A percentile compares a stretch with the other conserved stretches of the same genome.
These are phyloP conservation scores for Sungouiella thailandica DNA, from an alignment of 805 yeast genomes.

Conservation along the genomic window DNA sequence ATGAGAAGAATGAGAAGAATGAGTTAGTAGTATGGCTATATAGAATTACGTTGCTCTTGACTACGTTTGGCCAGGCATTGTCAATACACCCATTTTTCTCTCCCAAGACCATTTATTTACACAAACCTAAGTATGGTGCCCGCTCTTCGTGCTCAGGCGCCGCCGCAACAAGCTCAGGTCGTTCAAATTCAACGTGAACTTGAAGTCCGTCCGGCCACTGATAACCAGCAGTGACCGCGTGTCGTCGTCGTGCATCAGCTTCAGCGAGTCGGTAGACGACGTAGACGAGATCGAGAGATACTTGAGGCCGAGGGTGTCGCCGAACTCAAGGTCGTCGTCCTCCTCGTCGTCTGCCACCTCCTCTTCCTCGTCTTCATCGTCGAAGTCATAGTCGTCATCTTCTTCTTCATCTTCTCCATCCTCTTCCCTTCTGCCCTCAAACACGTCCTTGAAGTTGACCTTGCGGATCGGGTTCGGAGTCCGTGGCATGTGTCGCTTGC, in stretches of 20 bases:
- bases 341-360: constrained; percentile 13
- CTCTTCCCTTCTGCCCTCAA: constrained; percentile 12
- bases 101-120: too few relatives aligned
- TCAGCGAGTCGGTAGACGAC: constrained; percentile 15
- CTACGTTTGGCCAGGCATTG: too few relatives aligned
- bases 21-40: too few relatives aligned
- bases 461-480: constrained; percentile 36
- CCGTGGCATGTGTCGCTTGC: constrained; percentile 26
- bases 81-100: too few relatives aligned
- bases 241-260: constrained; percentile 18
- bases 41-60: too few relatives aligned
- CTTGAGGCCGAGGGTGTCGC: constrained; percentile 21
- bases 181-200: constrained; percentile 57
- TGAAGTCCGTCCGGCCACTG: constrained; percentile 34
- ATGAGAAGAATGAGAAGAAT: too few relatives aligned
- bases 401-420: constrained; percentile 8
- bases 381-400: constrained; percentile 10
- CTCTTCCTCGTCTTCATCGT: constrained; percentile 18
- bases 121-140: neutral
- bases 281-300: constrained; percentile 16
- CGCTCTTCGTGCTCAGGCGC: constrained; percentile 25
- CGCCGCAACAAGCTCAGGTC: constrained; percentile 62
- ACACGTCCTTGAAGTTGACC: constrained; percentile 28
- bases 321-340: neutral
- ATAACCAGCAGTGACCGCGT: constrained; percentile 37